Evolutionary conservation across 2,329 filamentous ascomycete genomes (phyloP).

Genomic region (Epichloe amarillans): DNA sequence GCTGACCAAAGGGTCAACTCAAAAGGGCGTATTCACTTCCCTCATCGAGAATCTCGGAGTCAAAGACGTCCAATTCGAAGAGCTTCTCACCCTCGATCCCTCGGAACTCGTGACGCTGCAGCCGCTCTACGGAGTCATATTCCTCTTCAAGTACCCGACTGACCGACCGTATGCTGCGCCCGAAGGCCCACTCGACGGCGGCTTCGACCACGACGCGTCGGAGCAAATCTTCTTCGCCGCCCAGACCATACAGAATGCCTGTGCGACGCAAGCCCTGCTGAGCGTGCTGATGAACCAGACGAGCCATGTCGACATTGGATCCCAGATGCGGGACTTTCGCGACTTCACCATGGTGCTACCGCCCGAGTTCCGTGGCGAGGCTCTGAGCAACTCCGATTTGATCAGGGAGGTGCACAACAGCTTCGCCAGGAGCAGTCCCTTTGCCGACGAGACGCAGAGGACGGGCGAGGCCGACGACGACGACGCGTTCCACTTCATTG

Average conservation of each 20-base stretch:
- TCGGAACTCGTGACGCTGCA: constrained; percentile 57
- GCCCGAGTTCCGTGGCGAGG: constrained; percentile 52
- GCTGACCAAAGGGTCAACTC: neutral
- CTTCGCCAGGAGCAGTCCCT: constrained; percentile 78
- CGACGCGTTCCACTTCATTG: constrained; percentile 96
- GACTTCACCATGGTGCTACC: constrained; percentile 81
- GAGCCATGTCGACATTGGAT: constrained; percentile 56
- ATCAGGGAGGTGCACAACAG: constrained; percentile 78
- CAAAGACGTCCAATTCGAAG: constrained; percentile 90
- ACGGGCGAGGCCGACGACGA: constrained; percentile 66
- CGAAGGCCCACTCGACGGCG: constrained; percentile 63
- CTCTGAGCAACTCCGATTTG: constrained; percentile 48
- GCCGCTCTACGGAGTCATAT: constrained; percentile 89
- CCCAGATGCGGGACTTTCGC: constrained; percentile 61
- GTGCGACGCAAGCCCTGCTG: constrained; percentile 88
- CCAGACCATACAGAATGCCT: constrained; percentile 97
- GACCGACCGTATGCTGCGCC: constrained; percentile 47
- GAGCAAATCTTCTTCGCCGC: constrained; percentile 83
- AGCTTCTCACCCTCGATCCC: constrained; percentile 79
- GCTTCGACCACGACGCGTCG: constrained; percentile 62
- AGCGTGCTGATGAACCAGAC: constrained; percentile 83
- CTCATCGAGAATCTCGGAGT: constrained; percentile 85
- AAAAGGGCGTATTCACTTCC: constrained; percentile 84
- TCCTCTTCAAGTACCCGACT: constrained; percentile 93
- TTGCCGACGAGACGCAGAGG: constrained; percentile 73